Conservation (phyloP, 495 filamentous ascomycete species). For the Daldinia loculata region DNA sequence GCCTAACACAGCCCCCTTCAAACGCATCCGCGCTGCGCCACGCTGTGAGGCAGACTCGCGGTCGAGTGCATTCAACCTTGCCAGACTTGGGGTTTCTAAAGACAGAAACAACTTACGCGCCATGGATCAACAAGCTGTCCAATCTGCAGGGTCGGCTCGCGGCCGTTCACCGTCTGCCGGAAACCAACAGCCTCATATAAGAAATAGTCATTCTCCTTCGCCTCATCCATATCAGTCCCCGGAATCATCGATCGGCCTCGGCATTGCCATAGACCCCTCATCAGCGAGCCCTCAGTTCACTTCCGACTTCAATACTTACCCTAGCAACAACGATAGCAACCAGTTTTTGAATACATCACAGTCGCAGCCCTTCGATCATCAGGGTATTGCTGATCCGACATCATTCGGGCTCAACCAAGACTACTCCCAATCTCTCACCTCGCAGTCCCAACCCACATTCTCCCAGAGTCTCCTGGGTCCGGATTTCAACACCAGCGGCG, state of each 20-base stretch:
- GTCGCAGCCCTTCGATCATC: conserved; percentile 49
- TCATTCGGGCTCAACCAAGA: conserved; percentile 53
- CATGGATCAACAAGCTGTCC: conserved; percentile 58
- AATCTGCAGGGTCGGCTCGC: conserved; percentile 50
- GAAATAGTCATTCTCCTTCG: conserved; percentile 59
- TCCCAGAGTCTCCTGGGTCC: conserved; percentile 50
- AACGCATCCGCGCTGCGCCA: conserved; percentile 45
- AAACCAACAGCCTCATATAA: conserved; percentile 61
- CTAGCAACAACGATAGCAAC: conserved; percentile 44
- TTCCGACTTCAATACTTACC: conserved; percentile 50
- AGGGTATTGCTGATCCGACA: conserved; percentile 46
- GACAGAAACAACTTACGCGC: conserved; percentile 46
- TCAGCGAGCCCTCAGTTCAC: conserved; percentile 47
- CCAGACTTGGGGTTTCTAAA: conserved; percentile 47
- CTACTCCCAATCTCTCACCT: conserved; percentile 50
- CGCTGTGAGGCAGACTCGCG: conserved; percentile 45
- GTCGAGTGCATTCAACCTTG: conserved; percentile 44
- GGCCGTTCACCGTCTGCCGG: conserved; percentile 58
- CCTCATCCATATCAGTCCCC: conserved; percentile 56
- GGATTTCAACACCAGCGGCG: conserved; percentile 54
- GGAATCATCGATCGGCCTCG: conserved; percentile 57
- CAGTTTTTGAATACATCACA: conserved; percentile 54
- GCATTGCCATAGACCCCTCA: conserved; percentile 55
- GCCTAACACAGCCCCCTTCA: conserved; percentile 46
- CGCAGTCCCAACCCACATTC: conserved; percentile 48